phyloP scores from a whole-genome alignment of 2,329 filamentous ascomycete species.

The Sporothrix mexicana region DNA sequence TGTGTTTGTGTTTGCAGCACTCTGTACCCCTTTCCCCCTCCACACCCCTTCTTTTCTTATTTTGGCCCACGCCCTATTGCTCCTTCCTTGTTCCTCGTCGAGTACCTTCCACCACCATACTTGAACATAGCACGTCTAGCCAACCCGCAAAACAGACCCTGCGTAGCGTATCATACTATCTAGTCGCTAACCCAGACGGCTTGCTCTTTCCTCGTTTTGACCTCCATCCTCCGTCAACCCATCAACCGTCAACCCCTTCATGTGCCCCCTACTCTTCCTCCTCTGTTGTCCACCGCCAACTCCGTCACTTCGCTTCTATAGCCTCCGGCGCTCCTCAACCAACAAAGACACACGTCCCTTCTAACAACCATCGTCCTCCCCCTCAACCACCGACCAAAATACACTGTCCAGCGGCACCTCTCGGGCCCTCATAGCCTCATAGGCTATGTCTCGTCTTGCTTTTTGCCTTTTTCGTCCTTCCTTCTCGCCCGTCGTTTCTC shows the following conservation, averaged over 20 bases:
- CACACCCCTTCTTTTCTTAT: slow-evolving; percentile 18
- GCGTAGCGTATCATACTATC: slow-evolving; percentile 29
- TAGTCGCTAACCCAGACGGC: slow-evolving; percentile 7
- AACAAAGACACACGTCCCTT: background rate
- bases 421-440: slow-evolving; percentile 21
- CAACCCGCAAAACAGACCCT: slow-evolving; percentile 22
- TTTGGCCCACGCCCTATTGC: slow-evolving; percentile 1
- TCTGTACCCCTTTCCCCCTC: background rate
- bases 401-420: slow-evolving; percentile 21
- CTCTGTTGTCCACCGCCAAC: background rate
- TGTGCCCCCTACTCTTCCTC: slow-evolving; percentile 1
- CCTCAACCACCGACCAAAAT: slow-evolving; percentile 18
- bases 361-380: background rate
- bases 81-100: slow-evolving; percentile 22
- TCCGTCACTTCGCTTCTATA: background rate
- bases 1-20: background rate
- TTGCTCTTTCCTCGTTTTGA: slow-evolving; percentile 19
- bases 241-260: background rate
- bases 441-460: slow-evolving; percentile 32
- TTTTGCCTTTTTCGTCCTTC: slow-evolving; percentile 29
- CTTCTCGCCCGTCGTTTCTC: too few relatives aligned
- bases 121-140: slow-evolving; percentile 10
- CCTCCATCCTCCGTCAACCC: slow-evolving; percentile 12
- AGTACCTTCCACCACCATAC: slow-evolving; percentile 13
- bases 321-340: background rate